Base-by-base conservation (phyloP, 164 flowering plant species). In the Sextonia rubra region DNA sequence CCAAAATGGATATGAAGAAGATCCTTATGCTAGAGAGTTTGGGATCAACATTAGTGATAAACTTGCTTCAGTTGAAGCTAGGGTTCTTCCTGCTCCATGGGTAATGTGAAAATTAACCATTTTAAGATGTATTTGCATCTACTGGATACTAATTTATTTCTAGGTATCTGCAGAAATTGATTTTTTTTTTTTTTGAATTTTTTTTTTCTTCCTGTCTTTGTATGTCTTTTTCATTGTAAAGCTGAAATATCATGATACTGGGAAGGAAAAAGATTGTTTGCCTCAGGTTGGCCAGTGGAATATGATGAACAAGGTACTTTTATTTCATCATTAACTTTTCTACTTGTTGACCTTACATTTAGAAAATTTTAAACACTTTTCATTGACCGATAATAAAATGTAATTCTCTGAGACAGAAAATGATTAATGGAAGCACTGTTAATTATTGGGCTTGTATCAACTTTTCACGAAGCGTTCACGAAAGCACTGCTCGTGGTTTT, bases 261-360 rank as follows among this genome's bases (percentile, higher is more conserved):
- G 93, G 12, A 88, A 83, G 75, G 91, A 86, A 62, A 85, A 86
- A 55, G 87, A 83, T 62, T 86, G 82, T 61, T 75, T 86, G 66
- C 93, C 93, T 18, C 86, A 84, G 61, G 85, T 85, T 73, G 93
- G 91, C 49, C 91, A 86, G 71, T 89, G 93, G 93, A 89, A 89
- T 74, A 89, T 88, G 93, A 82, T 81, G 83, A 88, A 88, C 75
- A 89, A 89, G 88, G 91, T 88, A 73, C n/a, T 30, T 44, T 55
- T 69, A 26, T 24, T 55, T 69, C 69, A 27, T 27, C 9, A 8
- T 14, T 3, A 27, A 17, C 14, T 4, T 26, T 64, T 29, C 47
- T 17, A 27, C 27, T 64, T 30, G n/a, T 64, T 3, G 15, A 30
- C 17, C 27, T 27, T 25, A 27, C 67, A 25, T 64, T 17, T 64